Evolutionary conservation across 2,329 filamentous ascomycete genomes (phyloP), one percentile per base, ranked within the genome.

Genomic region (Aspergillus pseudoglaucus): DNA sequence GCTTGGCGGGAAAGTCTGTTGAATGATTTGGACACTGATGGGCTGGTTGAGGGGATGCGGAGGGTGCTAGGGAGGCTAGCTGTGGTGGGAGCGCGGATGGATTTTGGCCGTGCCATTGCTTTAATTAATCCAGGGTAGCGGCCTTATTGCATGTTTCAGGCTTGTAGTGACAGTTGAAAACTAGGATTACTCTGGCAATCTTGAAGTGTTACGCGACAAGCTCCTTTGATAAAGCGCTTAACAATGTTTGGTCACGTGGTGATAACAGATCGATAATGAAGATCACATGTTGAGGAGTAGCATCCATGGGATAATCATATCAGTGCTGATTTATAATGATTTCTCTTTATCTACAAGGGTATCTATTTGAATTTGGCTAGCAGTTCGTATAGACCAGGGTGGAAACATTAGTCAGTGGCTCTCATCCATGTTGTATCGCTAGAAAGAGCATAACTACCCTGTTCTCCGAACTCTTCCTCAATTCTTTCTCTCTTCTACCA

Each of bases 51-150:
- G 48, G 83, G 78, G 60, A 91, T 77, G 57, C 83, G 83, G 54
- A 89, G 75, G 23, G 80, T 78, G 44, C 87, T 84, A n/a, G 84
- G 78, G 44, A 93, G 78, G 55, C 84, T 82, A 47, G 82, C 82
- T 45, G 81, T 82, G 42, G 85, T 87, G 15, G 88, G 87, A 33
- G 88, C 74, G 47, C 68, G 68, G 20, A 70, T 54, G 20, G 57
- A 44, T 48, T 62, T 66, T 30, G 54, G 50, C 46, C 62, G 65
- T 47, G 63, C 59, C 66, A 69, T 65, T 54, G 33, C 49, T 10
- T 20, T 7, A 9, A n/a, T 20, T 37, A 35, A 33, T 18, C 14
- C 7, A 18, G n/a, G 2, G 25, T 12, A 4, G n/a, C 33, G 6
- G 14, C n/a, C 33, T n/a, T 35, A n/a, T n/a, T 17, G 14, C 33